phyloP scores from a whole-genome alignment of 176 grass and related monocot genomes.

The Olyra latifolia region DNA sequence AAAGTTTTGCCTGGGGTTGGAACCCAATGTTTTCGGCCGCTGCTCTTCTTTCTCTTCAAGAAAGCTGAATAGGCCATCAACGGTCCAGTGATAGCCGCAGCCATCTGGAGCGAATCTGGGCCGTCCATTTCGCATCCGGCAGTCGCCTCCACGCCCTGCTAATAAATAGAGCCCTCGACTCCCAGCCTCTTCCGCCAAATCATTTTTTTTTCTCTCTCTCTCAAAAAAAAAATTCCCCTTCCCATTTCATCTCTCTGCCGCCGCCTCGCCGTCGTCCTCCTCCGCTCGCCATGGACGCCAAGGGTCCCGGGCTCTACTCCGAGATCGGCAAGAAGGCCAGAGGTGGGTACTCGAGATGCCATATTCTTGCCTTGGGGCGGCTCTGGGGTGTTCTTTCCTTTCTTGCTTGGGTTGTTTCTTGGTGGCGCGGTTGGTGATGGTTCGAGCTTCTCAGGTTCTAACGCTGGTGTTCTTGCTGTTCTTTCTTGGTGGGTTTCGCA shows the following conservation, averaged over 20 bases:
- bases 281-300: background rate
- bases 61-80: background rate
- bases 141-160: too few relatives aligned
- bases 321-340: slow-evolving; percentile 70
- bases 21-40: too few relatives aligned
- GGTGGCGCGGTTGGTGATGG: background rate
- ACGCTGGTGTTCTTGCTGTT: background rate
- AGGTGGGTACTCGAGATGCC: slow-evolving; percentile 18
- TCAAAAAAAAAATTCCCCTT: slow-evolving; percentile 9
- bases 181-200: too few relatives aligned
- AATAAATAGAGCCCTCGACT: background rate
- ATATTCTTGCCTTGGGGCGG: background rate
- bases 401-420: background rate
- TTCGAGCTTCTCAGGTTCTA: slow-evolving; percentile 13
- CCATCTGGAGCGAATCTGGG: background rate
- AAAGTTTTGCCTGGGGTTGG: too few relatives aligned
- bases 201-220: too few relatives aligned
- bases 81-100: background rate
- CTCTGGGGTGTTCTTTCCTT: background rate
- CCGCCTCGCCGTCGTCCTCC: background rate
- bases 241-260: slow-evolving; percentile 15
- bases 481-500: slow-evolving; percentile 1
- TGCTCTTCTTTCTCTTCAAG: background rate
- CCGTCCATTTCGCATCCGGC: background rate
- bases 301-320: slow-evolving; percentile 58